Conservation (phyloP, 2,329 filamentous ascomycete genomes). For the Aspergillus carbonarius region DNA sequence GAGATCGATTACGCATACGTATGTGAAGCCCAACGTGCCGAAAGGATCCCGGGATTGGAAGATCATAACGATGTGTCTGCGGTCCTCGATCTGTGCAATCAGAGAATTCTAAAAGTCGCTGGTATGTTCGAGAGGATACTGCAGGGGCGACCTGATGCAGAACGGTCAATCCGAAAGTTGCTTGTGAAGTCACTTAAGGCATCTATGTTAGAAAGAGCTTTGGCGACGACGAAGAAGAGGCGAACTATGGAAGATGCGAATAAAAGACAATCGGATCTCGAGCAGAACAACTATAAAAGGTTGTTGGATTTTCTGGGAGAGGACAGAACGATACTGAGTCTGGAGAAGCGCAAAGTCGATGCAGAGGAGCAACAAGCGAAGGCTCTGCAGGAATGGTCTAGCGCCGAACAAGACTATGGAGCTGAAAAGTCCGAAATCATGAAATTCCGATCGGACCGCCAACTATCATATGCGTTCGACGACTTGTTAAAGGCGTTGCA, state of each 20-base stretch:
- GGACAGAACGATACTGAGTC: neutral
- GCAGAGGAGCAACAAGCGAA: neutral
- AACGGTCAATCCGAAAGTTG: neutral
- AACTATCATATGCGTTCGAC: conserved; percentile 8
- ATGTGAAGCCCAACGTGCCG: conserved; percentile 16
- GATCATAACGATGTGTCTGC: conserved; percentile 1
- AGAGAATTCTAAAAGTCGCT: neutral
- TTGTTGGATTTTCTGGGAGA: neutral
- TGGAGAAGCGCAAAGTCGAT: neutral
- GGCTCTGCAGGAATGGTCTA: neutral
- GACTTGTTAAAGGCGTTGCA: conserved; percentile 6
- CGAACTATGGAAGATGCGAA: neutral
- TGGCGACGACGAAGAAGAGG: neutral
- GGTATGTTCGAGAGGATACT: neutral
- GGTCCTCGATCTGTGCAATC: neutral
- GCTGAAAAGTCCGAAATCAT: neutral
- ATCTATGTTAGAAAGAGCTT: neutral
- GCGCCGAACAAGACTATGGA: neutral
- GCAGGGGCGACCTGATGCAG: neutral
- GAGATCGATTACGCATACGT: conserved; percentile 33
- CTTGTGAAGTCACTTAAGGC: neutral
- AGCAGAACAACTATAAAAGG: neutral
- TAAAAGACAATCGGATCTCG: neutral
- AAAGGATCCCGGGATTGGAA: neutral
- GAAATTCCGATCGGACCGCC: conserved; percentile 1